Evolutionary conservation across 2,329 filamentous ascomycete species (phyloP), one percentile per base, ranked within the genome.

Genomic region (Fusarium setosum): DNA sequence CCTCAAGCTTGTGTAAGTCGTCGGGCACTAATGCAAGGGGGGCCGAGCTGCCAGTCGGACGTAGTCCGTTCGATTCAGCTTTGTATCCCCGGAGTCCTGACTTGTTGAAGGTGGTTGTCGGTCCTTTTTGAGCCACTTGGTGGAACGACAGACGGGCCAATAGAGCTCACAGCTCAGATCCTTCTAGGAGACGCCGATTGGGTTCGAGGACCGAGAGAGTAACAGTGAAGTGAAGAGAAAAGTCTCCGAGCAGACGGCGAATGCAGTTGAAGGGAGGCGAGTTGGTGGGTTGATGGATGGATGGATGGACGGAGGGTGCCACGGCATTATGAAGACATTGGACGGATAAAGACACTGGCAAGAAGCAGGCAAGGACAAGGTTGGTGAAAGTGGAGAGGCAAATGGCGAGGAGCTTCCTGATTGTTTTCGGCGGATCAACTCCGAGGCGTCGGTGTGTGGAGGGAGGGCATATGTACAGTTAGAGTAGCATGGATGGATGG

Each of bases 11-110:
- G n/a, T 31, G 17, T 47, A 17, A 6, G 42, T 32, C 18, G 24
- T 42, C 49, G 49, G 59, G 31, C 49, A 49, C 59, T 67, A 66
- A 67, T 65, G 63, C 55, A 54, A 61, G 54, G 47, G 59, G 47
- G 55, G 55, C 63, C 63, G 63, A 67, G 60, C 37, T 67, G 63
- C 56, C 50, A 64, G n/a, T n/a, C n/a, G n/a, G n/a, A n/a, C n/a
- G n/a, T n/a, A n/a, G n/a, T n/a, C n/a, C n/a, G n/a, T n/a, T n/a
- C n/a, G n/a, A n/a, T n/a, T n/a, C 6, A 54, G 60, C n/a, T 18
- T 35, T 34, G 26, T 59, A 18, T 23, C 50, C 45, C 26, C 31
- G 11, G 21, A 37, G 9, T 50, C 56, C 12, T 42, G 38, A 40
- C 13, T 52, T 12, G 47, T 31, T n/a, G 24, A 24, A 41, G 23